Evolutionary conservation across 495 filamentous ascomycete genomes (phyloP).

Genomic region (Penicillium verhagenii): DNA sequence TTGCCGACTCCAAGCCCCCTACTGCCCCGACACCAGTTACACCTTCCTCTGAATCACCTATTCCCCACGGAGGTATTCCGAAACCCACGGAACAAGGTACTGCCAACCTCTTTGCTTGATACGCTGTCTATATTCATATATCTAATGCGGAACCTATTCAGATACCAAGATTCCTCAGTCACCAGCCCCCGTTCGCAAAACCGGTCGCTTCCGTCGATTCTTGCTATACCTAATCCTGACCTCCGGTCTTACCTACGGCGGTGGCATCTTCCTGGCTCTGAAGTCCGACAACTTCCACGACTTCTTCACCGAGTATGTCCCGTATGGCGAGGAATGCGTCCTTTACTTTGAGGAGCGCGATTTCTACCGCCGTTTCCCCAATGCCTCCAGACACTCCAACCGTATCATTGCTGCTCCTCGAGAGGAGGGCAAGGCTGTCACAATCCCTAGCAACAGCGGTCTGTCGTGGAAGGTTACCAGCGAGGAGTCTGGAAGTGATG

Average conservation of each 20-base stretch:
- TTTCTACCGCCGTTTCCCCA: slow-evolving; percentile 87
- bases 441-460: slow-evolving; percentile 80
- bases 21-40: slow-evolving; percentile 39
- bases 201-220: slow-evolving; percentile 74
- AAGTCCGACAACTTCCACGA: slow-evolving; percentile 98
- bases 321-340: slow-evolving; percentile 90
- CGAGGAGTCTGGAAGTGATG: slow-evolving; percentile 41
- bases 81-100: slow-evolving; percentile 51
- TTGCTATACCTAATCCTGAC: slow-evolving; percentile 70
- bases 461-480: slow-evolving; percentile 78
- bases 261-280: slow-evolving; percentile 86
- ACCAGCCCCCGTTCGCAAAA: slow-evolving; percentile 59
- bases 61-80: slow-evolving; percentile 61
- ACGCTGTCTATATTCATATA: background rate
- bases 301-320: slow-evolving; percentile 97
- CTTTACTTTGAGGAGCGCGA: slow-evolving; percentile 97
- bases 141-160: slow-evolving; percentile 19
- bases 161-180: slow-evolving; percentile 26
- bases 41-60: slow-evolving; percentile 51
- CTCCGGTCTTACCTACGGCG: slow-evolving; percentile 74
- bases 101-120: slow-evolving; percentile 24
- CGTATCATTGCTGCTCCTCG: slow-evolving; percentile 42
- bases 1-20: slow-evolving; percentile 43
- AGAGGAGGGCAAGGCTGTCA: slow-evolving; percentile 70
- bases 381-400: slow-evolving; percentile 54